These are phyloP conservation scores for Verticillium nubilum DNA, from an alignment of 2,329 filamentous ascomycete species.

Conservation along the genomic window DNA sequence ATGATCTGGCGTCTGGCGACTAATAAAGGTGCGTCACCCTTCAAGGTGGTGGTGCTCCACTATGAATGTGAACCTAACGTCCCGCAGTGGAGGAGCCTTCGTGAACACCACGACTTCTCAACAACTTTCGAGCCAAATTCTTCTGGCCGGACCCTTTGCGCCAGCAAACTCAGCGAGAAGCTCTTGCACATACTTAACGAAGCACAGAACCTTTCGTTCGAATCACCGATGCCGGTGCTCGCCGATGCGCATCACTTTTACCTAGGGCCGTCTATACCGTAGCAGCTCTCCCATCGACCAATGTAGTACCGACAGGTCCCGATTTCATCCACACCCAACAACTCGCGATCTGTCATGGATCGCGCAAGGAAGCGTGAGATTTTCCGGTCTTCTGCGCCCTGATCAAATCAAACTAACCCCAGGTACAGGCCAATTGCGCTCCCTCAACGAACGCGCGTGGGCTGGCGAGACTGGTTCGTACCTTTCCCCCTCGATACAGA, in stretches of 20 bases:
- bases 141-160: background rate
- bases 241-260: constrained; percentile 26
- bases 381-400: background rate
- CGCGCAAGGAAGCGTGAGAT: constrained; percentile 57
- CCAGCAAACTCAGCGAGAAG: background rate
- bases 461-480: constrained; percentile 73
- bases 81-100: background rate
- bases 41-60: background rate
- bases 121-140: background rate
- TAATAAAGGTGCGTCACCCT: background rate
- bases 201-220: constrained; percentile 6
- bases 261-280: constrained; percentile 31
- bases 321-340: constrained; percentile 8
- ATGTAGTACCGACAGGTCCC: constrained; percentile 38
- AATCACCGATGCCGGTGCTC: constrained; percentile 34
- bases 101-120: background rate
- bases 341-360: constrained; percentile 49
- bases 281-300: constrained; percentile 33
- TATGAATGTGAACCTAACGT: background rate
- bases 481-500: constrained; percentile 5
- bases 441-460: constrained; percentile 85
- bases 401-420: constrained; percentile 1
- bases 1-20: background rate
- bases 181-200: background rate
- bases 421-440: constrained; percentile 74